Percentiles rank a stretch among this genome's conserved stretches.
Conservation (phyloP, 1,284 basidiomycete genomes). For the Rhodotorula sp. region DNA sequence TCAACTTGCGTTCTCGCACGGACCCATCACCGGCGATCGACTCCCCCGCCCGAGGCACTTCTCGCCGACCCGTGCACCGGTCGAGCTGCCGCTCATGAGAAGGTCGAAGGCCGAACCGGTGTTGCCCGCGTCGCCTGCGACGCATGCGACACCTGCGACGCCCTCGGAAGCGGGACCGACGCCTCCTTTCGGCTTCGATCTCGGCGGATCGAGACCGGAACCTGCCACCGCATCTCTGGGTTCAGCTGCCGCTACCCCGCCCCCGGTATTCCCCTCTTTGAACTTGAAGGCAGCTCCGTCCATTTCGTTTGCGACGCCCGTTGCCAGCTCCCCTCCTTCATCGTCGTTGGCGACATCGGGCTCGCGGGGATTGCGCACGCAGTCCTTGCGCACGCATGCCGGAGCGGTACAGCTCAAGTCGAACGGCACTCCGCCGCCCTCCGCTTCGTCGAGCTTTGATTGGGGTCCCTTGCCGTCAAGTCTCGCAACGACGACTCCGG, state of each 20-base stretch:
- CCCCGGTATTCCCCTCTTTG: neutral
- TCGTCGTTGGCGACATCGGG: conserved; percentile 3
- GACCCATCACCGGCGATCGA: conserved; percentile 34
- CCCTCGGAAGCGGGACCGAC: neutral
- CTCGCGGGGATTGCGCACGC: neutral
- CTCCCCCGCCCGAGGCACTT: conserved; percentile 32
- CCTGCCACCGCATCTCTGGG: neutral
- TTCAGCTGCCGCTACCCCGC: neutral
- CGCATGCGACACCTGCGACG: neutral
- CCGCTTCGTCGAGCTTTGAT: conserved; percentile 16
- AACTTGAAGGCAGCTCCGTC: conserved; percentile 14
- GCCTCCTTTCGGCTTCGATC: neutral
- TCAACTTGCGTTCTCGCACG: conserved; percentile 21
- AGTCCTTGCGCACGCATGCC: conserved; percentile 16
- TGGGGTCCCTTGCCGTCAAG: conserved; percentile 25
- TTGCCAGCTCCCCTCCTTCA: neutral
- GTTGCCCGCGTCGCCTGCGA: neutral
- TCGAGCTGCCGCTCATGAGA: neutral
- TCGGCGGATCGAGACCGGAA: neutral
- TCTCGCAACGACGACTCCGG: neutral
- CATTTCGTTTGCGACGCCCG: conserved; percentile 7
- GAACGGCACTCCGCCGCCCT: neutral
- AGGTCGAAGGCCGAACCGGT: neutral
- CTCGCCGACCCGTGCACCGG: conserved; percentile 16
- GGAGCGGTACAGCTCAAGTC: conserved; percentile 24